Evolutionary conservation across 306 rosid genomes (phyloP).

Genomic region (Prunus dulcis): DNA sequence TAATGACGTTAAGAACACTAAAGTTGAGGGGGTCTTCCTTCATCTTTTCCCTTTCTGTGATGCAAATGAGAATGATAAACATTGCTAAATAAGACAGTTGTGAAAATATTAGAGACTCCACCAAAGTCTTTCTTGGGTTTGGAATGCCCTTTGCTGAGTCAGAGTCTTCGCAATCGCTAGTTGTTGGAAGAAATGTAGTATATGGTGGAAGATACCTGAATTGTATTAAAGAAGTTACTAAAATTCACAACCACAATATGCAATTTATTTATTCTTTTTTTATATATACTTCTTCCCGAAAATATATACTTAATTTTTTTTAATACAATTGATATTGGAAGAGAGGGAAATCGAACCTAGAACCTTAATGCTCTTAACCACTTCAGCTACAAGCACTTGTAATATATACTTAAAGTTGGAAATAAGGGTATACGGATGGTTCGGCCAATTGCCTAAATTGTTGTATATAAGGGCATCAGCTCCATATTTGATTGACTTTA

Average conservation of each 20-base stretch:
- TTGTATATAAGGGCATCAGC: no score
- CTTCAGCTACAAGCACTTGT: no score
- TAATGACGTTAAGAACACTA: conserved; percentile 46
- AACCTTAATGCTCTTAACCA: no score
- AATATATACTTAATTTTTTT: no score
- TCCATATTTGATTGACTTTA: no score
- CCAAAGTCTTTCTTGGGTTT: conserved; percentile 2
- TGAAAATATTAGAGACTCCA: conserved; percentile 46
- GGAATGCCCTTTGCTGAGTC: conserved; percentile 2
- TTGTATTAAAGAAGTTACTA: background rate
- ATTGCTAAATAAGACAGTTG: conserved; percentile 55
- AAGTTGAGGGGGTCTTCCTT: conserved; percentile 75
- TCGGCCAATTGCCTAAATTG: no score
- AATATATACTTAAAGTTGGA: no score
- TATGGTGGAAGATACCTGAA: conserved; percentile 70
- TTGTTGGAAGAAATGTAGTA: conserved; percentile 38
- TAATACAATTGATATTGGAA: no score
- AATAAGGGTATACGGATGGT: no score
- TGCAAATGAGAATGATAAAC: conserved; percentile 57
- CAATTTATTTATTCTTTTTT: no score
- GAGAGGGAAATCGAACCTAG: fast-evolving
- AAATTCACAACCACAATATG: background rate
- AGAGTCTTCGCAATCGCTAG: conserved; percentile 6
- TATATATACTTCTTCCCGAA: no score
- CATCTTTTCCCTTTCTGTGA: conserved; percentile 56